Base-by-base conservation (phyloP, 805 yeast genomes). In the Candida manassasensis region DNA sequence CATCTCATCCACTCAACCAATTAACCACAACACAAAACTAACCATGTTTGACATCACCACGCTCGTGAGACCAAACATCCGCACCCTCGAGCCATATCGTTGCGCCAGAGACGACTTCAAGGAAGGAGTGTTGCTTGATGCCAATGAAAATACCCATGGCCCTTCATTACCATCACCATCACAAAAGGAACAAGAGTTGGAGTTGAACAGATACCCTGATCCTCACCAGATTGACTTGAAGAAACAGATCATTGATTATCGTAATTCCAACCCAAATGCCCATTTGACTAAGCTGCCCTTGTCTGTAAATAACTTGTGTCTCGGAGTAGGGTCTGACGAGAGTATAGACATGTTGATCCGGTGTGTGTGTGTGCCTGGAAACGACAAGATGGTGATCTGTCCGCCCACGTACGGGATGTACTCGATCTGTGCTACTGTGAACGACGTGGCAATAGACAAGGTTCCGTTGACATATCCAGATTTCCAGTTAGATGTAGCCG, bases 331-430 rank as follows among this genome's bases (percentile, higher is more conserved):
- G 1, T 89, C 97, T 1, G 98, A 93, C 58, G 98, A 93, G 60
- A 79, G 93, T 50, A 88, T 93, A 41, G 98, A 93, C 55, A 74
- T 93, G 27, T 61, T 90, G 37, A 80, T 93, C 42, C 69, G 98
- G 49, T 85, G 95, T 36, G 73, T 83, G 36, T 85, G 96, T 52
- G 66, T 59, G 4, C 98, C 98, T 2, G 84, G 84, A 2, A 70
- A 67, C 43, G 96, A 89, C 41, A 90, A 87, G 55, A 61, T 93
- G 52, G 62, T 93, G 47, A 77, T 78, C 2, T 81, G 95, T 57
- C 96, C 97, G 3, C 97, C 98, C 28, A 93, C 98, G 0, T 93
- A 93, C 53, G 97, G 97, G 5, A 93, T 93, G 98, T 93, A 93
- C 68, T 64, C 84, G 3, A 89, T 93, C 21, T 83, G 95, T 53